These are phyloP conservation scores for Tuber brumale DNA, from an alignment of 495 filamentous ascomycete species.

Conservation along the genomic window DNA sequence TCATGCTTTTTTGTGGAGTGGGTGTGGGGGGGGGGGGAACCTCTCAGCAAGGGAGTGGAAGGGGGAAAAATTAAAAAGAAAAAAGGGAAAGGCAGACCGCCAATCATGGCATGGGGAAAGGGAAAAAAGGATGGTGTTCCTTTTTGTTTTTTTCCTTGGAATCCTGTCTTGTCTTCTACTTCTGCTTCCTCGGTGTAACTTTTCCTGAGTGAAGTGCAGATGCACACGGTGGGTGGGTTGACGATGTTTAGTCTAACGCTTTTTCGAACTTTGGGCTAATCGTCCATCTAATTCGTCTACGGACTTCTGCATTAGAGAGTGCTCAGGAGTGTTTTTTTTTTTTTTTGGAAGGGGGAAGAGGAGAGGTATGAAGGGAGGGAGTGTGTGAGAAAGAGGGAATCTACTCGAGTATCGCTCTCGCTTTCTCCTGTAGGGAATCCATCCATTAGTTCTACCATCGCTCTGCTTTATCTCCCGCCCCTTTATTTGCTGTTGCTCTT, in stretches of 20 bases:
- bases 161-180: neutral
- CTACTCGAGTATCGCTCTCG: neutral
- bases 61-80: neutral
- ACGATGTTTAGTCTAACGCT: neutral
- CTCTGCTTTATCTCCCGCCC: neutral
- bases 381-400: neutral
- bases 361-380: neutral
- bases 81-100: neutral
- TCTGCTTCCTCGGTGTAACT: neutral
- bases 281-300: neutral
- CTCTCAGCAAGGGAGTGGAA: neutral
- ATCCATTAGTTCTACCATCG: neutral
- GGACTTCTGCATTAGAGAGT: neutral
- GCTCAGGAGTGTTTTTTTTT: neutral
- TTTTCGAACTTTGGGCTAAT: neutral
- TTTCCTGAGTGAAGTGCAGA: neutral
- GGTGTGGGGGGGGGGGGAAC: slow-evolving; percentile 1
- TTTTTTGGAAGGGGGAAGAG: neutral
- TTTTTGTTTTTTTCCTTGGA: neutral
- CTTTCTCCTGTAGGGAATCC: neutral
- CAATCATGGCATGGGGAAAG: neutral
- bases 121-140: neutral
- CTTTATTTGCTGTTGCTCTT: neutral
- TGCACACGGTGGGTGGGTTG: neutral
- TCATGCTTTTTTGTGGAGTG: slow-evolving; percentile 19